Evolutionary conservation across 495 filamentous ascomycete genomes (phyloP).

Genomic region (Evernia prunastri): DNA sequence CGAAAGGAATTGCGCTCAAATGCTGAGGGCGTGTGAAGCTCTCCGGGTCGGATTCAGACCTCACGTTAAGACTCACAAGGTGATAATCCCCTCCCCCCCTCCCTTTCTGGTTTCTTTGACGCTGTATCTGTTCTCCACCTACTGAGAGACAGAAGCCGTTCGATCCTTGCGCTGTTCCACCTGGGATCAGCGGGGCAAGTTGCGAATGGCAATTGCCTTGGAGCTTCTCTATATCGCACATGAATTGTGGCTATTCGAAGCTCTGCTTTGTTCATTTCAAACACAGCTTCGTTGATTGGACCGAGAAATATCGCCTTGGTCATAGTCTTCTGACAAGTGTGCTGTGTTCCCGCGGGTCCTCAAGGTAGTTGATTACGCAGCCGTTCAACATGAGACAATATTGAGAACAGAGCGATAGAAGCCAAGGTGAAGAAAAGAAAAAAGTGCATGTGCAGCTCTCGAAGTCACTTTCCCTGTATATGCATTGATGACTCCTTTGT

Average conservation of each 20-base stretch:
- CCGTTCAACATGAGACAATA: not conserved
- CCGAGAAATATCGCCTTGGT: not conserved
- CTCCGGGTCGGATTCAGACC: slow-evolving; percentile 65
- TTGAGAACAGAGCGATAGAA: not conserved
- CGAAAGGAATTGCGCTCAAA: slow-evolving; percentile 61
- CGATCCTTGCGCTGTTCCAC: not conserved
- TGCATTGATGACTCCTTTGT: not conserved
- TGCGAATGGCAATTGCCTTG: not conserved
- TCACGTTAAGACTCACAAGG: slow-evolving; percentile 87
- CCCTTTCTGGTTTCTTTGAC: slow-evolving; percentile 1
- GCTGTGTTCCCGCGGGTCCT: not conserved
- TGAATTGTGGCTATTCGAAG: not conserved
- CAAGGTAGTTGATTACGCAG: not conserved
- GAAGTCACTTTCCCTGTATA: not conserved
- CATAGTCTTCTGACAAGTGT: not conserved
- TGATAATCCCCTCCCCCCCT: slow-evolving; percentile 25
- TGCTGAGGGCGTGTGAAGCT: slow-evolving; percentile 56
- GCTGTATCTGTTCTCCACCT: not conserved
- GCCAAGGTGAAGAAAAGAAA: not conserved
- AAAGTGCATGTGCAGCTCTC: not conserved
- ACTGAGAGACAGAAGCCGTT: not conserved
- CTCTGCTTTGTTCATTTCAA: not conserved
- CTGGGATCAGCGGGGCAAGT: not conserved
- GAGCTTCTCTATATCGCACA: not conserved
- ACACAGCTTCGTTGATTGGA: not conserved